These are phyloP conservation scores for Bruguiera parviflora DNA, from an alignment of 345 rosid genomes.

Conservation along the genomic window DNA sequence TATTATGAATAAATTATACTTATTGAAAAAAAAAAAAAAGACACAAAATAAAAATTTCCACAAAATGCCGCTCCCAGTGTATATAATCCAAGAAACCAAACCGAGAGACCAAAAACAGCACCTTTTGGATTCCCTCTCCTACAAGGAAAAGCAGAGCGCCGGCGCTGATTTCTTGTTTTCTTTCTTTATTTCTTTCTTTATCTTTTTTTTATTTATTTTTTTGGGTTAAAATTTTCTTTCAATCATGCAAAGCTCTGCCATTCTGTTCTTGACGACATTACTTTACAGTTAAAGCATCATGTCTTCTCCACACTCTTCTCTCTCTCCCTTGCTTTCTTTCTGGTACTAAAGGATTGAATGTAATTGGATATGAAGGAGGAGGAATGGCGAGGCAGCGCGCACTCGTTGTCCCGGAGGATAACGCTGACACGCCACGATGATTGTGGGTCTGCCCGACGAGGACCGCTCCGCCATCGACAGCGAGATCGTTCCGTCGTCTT, in stretches of 20 bases:
- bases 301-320: slow-evolving; percentile 7
- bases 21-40: too few relatives aligned
- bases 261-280: slow-evolving; percentile 53
- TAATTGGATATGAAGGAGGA: not conserved
- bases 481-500: slow-evolving; percentile 92
- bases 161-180: too few relatives aligned
- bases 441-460: slow-evolving; percentile 45
- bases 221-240: too few relatives aligned
- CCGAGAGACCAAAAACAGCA: too few relatives aligned
- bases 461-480: slow-evolving; percentile 57
- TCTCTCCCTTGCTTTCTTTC: not conserved
- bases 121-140: too few relatives aligned
- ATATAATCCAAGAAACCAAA: too few relatives aligned
- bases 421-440: slow-evolving; percentile 44
- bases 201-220: too few relatives aligned
- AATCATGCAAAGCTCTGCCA: slow-evolving; percentile 1
- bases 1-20: too few relatives aligned
- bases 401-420: slow-evolving; percentile 46
- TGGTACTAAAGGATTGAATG: slow-evolving; percentile 1
- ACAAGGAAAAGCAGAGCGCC: too few relatives aligned
- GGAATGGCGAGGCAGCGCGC: slow-evolving; percentile 19
- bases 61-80: too few relatives aligned
- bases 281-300: slow-evolving; percentile 61
- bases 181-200: too few relatives aligned
- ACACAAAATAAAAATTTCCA: too few relatives aligned